Percentiles rank a stretch among this genome's conserved stretches.
phyloP scores from a whole-genome alignment of 2,329 filamentous ascomycete genomes.

The Arthrobotrys conoides region DNA sequence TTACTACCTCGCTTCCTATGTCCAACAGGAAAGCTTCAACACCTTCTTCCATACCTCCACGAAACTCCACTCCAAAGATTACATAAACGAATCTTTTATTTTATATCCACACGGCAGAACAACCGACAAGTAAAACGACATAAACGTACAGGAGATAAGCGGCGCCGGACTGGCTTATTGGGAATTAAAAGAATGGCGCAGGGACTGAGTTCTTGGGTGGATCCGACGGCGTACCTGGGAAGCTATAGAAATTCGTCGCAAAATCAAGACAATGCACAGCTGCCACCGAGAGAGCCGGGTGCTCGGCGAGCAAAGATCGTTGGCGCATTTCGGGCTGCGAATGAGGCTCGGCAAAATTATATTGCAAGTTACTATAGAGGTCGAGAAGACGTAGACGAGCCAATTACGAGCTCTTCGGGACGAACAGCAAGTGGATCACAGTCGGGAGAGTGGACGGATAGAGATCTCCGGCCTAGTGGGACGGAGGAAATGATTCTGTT shows the following conservation, averaged over 20 bases:
- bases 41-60: slow-evolving; percentile 40
- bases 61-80: slow-evolving; percentile 46
- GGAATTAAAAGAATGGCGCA: slow-evolving; percentile 46
- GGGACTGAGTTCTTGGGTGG: slow-evolving; percentile 54
- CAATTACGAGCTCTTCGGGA: slow-evolving; percentile 70
- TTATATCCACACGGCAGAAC: slow-evolving; percentile 32
- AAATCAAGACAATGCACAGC: slow-evolving; percentile 10
- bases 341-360: slow-evolving; percentile 79
- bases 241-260: slow-evolving; percentile 37
- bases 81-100: slow-evolving; percentile 47
- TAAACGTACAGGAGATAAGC: slow-evolving; percentile 4
- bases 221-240: slow-evolving; percentile 51
- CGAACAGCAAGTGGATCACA: slow-evolving; percentile 69
- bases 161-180: slow-evolving; percentile 12
- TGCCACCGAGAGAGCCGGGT: slow-evolving; percentile 54
- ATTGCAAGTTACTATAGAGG: slow-evolving; percentile 68
- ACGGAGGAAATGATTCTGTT: slow-evolving; percentile 95
- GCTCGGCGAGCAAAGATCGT: slow-evolving; percentile 62
- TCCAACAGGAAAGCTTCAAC: slow-evolving; percentile 37
- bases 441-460: slow-evolving; percentile 77
- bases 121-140: slow-evolving; percentile 30
- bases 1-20: slow-evolving; percentile 57
- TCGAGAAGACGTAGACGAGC: slow-evolving; percentile 70
- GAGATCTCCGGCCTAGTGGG: slow-evolving; percentile 82
- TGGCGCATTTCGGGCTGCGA: slow-evolving; percentile 79